phyloP scores from a whole-genome alignment of 75 land plant genomes.

The Cunninghamia lanceolata region DNA sequence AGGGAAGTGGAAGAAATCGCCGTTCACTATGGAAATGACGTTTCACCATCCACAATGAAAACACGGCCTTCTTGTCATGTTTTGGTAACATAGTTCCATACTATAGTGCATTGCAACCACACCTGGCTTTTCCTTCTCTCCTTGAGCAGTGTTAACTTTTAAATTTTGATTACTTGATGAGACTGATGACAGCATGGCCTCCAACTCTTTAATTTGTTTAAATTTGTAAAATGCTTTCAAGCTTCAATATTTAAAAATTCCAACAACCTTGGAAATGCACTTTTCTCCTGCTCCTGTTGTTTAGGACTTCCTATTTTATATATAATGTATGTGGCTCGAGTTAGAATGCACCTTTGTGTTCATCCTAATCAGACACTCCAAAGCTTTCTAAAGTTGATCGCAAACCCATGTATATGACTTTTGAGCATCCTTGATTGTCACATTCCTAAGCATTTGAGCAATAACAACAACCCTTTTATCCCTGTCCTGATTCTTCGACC shows the following conservation, averaged over 20 bases:
- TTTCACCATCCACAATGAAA: too few species aligned
- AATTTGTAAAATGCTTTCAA: slow-evolving; percentile 40
- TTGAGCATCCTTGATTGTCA: slow-evolving; percentile 57
- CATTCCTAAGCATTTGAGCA: slow-evolving; percentile 33
- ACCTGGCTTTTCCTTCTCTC: slow-evolving; percentile 4
- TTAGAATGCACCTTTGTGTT: slow-evolving; percentile 7
- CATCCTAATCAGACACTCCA: slow-evolving; percentile 19
- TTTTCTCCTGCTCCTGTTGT: slow-evolving; percentile 50
- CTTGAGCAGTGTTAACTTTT: slow-evolving; percentile 7
- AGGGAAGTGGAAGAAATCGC: too few species aligned
- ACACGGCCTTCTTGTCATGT: too few species aligned
- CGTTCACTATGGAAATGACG: too few species aligned
- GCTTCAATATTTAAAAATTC: slow-evolving; percentile 35
- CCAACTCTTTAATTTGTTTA: slow-evolving; percentile 66
- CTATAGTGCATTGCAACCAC: neutral
- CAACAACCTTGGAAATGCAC: slow-evolving; percentile 63
- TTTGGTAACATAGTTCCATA: too few species aligned
- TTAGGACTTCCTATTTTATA: slow-evolving; percentile 33
- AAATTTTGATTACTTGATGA: neutral
- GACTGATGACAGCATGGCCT: slow-evolving; percentile 23
- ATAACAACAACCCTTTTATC: slow-evolving; percentile 27
- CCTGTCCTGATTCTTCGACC: slow-evolving; percentile 21
- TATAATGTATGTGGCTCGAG: slow-evolving; percentile 32
- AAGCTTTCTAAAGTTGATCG: slow-evolving; percentile 28
- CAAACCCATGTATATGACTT: slow-evolving; percentile 49